These are phyloP conservation scores for Carex myosuroides DNA, from an alignment of 176 grass and related monocot genomes.

Conservation along the genomic window DNA sequence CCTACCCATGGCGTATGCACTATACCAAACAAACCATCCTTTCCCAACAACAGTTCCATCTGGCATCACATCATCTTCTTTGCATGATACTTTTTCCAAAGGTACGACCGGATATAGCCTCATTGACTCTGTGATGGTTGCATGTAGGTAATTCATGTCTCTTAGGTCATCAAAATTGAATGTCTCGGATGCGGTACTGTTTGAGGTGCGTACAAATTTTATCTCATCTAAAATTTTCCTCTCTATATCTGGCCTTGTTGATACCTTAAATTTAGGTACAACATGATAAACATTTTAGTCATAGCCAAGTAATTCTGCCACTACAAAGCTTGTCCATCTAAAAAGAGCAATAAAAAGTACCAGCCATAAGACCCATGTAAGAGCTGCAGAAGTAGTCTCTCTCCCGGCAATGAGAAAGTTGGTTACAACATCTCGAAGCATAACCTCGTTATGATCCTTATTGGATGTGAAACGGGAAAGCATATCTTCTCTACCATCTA, in stretches of 20 bases:
- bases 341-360: background rate
- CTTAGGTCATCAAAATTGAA: slow-evolving; percentile 22
- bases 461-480: slow-evolving; percentile 23
- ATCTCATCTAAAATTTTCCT: slow-evolving; percentile 17
- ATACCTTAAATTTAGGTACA: background rate
- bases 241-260: slow-evolving; percentile 13
- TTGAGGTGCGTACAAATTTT: background rate
- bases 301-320: background rate
- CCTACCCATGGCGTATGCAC: slow-evolving; percentile 27
- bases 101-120: slow-evolving; percentile 25
- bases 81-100: slow-evolving; percentile 35
- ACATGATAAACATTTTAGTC: background rate
- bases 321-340: background rate
- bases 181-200: background rate
- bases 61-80: slow-evolving; percentile 33
- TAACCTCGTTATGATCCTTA: slow-evolving; percentile 6
- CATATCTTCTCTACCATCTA: slow-evolving; percentile 17
- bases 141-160: slow-evolving; percentile 36
- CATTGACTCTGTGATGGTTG: slow-evolving; percentile 32
- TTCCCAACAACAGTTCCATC: slow-evolving; percentile 36
- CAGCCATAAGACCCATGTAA: slow-evolving; percentile 46
- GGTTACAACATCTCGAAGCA: slow-evolving; percentile 27
- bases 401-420: slow-evolving; percentile 37
- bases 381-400: slow-evolving; percentile 34
- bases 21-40: slow-evolving; percentile 15